Evolutionary conservation across 1,139 yeast genomes (phyloP).

Genomic region (Lipomyces yarrowii): DNA sequence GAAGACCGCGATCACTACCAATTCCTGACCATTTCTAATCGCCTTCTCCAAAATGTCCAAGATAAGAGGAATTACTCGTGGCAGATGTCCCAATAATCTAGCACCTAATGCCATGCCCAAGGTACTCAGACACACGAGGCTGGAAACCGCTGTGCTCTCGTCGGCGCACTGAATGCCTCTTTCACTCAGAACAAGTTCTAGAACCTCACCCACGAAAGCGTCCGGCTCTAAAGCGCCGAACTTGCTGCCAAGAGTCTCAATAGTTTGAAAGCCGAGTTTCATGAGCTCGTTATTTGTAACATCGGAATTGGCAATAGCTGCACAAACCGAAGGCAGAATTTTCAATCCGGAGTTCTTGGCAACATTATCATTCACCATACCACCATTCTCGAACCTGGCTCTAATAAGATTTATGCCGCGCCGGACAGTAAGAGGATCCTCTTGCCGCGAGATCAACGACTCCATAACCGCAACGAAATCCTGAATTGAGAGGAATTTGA

Average conservation of each 20-base stretch:
- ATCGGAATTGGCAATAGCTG: conserved; percentile 17
- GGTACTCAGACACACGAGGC: conserved; percentile 72
- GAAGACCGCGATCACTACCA: conserved; percentile 53
- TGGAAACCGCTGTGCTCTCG: conserved; percentile 68
- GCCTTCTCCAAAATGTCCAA: conserved; percentile 58
- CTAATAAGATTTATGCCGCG: conserved; percentile 58
- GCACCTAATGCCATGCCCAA: conserved; percentile 78
- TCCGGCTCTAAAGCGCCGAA: conserved; percentile 60
- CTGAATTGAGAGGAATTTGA: conserved; percentile 73
- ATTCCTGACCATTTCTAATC: conserved; percentile 37
- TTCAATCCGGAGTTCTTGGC: conserved; percentile 45
- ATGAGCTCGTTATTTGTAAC: conserved; percentile 52
- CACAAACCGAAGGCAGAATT: conserved; percentile 32
- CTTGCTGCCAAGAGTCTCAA: conserved; percentile 63
- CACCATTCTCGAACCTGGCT: conserved; percentile 68
- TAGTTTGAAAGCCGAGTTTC: conserved; percentile 71
- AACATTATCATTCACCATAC: conserved; percentile 47
- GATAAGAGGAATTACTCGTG: conserved; percentile 78
- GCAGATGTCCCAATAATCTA: conserved; percentile 79
- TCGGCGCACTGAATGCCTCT: conserved; percentile 56
- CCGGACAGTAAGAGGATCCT: conserved; percentile 37
- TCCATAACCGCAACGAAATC: conserved; percentile 68
- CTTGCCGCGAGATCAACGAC: conserved; percentile 50
- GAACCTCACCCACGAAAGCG: conserved; percentile 48
- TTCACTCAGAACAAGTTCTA: conserved; percentile 57